Evolutionary conservation across 495 filamentous ascomycete species (phyloP).

Genomic region (Neurospora sp.): DNA sequence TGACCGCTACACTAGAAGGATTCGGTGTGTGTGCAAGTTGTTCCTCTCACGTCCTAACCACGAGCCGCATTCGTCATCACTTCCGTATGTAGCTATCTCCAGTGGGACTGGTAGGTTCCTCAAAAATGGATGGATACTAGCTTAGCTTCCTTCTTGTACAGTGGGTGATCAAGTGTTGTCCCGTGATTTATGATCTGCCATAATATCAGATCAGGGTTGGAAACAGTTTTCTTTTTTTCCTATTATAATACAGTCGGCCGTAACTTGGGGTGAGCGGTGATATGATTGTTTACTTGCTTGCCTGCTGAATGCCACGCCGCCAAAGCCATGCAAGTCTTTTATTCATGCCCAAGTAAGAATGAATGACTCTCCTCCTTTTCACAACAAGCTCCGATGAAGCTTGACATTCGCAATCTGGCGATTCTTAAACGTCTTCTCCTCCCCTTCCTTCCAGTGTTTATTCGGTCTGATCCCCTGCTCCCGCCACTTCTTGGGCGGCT

Average conservation of each 20-base stretch:
- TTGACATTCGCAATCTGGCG: neutral
- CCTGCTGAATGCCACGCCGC: neutral
- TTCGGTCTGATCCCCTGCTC: slow-evolving; percentile 50
- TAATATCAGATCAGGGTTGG: neutral
- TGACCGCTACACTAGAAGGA: neutral
- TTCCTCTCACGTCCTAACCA: neutral
- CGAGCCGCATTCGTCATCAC: neutral
- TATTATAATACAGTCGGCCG: neutral
- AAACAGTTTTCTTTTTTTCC: neutral
- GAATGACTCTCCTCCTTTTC: neutral
- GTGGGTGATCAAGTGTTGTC: neutral
- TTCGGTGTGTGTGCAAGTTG: neutral
- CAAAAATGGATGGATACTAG: neutral
- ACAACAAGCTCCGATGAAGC: neutral
- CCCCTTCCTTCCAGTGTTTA: slow-evolving; percentile 22
- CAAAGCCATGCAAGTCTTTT: neutral
- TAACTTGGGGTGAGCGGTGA: neutral
- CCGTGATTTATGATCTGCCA: neutral
- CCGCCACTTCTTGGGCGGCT: slow-evolving; percentile 59
- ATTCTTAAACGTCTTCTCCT: slow-evolving; percentile 9
- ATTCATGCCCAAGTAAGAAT: neutral
- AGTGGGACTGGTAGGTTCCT: neutral
- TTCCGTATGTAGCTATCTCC: neutral
- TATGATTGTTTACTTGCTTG: neutral
- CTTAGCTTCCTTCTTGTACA: neutral